phyloP scores from a whole-genome alignment of 2,329 filamentous ascomycete genomes.

The Fusarium odoratissimum region DNA sequence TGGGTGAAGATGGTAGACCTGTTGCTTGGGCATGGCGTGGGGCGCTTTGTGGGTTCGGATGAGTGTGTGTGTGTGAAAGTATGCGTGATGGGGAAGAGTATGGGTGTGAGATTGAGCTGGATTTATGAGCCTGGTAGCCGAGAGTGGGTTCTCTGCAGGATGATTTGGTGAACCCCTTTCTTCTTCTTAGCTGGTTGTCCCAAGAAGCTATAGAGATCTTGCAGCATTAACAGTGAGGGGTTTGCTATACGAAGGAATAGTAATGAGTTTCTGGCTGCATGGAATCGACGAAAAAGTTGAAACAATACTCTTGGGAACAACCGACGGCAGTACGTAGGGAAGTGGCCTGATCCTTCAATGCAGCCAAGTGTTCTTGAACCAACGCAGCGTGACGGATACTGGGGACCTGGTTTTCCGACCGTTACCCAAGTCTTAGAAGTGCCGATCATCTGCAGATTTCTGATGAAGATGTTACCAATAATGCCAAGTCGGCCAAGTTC shows the following conservation, averaged over 20 bases:
- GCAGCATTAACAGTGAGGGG: not conserved
- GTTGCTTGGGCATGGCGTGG: slow-evolving; percentile 44
- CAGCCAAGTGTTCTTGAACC: not conserved
- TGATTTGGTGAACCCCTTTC: not conserved
- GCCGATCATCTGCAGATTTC: not conserved
- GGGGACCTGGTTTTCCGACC: not conserved
- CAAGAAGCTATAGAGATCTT: not conserved
- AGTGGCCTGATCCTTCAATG: not conserved
- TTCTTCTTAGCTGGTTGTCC: too few relatives aligned
- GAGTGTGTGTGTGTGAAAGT: not conserved
- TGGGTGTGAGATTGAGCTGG: not conserved
- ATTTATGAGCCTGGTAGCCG: not conserved
- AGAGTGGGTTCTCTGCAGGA: not conserved
- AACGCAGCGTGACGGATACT: not conserved
- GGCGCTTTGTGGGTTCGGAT: not conserved
- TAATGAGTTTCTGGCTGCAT: fast-evolving
- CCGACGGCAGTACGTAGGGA: too few relatives aligned
- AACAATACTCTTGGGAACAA: too few relatives aligned
- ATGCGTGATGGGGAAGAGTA: not conserved
- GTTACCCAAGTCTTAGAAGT: fast-evolving
- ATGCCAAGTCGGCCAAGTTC: not conserved
- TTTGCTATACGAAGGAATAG: too few relatives aligned
- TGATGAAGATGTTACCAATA: not conserved
- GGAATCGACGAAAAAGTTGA: not conserved
- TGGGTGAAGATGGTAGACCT: slow-evolving; percentile 48